phyloP scores from a whole-genome alignment of 352 stramenopile genomes.

The Phytophthora syringae region DNA sequence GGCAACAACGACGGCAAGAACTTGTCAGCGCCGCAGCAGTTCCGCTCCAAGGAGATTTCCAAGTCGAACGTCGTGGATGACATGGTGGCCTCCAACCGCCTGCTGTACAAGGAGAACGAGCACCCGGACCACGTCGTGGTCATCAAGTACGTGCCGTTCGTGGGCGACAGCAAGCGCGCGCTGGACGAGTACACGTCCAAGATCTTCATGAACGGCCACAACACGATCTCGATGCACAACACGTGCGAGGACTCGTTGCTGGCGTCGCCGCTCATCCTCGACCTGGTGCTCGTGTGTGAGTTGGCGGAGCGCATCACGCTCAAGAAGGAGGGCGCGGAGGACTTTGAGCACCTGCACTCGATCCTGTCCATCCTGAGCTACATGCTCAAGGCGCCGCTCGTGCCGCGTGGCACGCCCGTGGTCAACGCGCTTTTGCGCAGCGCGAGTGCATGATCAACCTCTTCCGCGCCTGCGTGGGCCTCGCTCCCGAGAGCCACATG shows the following conservation, averaged over 20 bases:
- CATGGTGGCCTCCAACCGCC: slow-evolving; percentile 97
- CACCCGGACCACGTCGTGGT: slow-evolving; percentile 99
- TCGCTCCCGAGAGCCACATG: slow-evolving; percentile 99
- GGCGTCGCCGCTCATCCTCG: slow-evolving; percentile 97
- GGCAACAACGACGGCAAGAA: slow-evolving; percentile 99
- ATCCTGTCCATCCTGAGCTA: slow-evolving; percentile 98
- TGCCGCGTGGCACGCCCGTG: slow-evolving; percentile 98
- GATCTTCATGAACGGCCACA: slow-evolving; percentile 99
- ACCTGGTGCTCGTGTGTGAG: slow-evolving; percentile 98
- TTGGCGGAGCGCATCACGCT: slow-evolving; percentile 97
- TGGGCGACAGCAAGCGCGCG: slow-evolving; percentile 99
- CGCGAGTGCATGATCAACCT: slow-evolving; percentile 98
- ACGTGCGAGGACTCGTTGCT: slow-evolving; percentile 99
- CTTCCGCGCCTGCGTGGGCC: slow-evolving; percentile 97
- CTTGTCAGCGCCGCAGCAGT: slow-evolving; percentile 98
- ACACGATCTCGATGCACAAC: slow-evolving; percentile 99
- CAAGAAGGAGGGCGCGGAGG: slow-evolving; percentile 87
- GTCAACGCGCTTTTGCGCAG: slow-evolving; percentile 99
- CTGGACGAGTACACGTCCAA: slow-evolving; percentile 99
- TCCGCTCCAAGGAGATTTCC: slow-evolving; percentile 99
- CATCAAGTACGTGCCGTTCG: slow-evolving; percentile 99
- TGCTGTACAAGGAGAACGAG: slow-evolving; percentile 98
- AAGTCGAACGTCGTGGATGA: slow-evolving; percentile 99
- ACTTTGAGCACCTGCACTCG: slow-evolving; percentile 97
- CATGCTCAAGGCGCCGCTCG: slow-evolving; percentile 99